Evolutionary conservation across 2,329 filamentous ascomycete species (phyloP).

Genomic region (Cytospora paraplurivora): DNA sequence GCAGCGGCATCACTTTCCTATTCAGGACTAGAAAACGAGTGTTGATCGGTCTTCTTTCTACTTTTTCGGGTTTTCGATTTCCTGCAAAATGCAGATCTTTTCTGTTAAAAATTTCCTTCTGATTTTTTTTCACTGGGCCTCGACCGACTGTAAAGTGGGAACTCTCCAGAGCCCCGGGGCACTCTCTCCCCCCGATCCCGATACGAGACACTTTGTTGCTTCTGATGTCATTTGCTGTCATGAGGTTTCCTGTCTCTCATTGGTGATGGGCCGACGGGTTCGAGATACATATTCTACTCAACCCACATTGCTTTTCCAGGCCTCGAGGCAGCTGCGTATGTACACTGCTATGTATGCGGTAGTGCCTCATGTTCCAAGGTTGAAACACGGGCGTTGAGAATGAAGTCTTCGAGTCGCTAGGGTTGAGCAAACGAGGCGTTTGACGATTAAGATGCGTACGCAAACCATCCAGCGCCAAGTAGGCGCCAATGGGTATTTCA

Average conservation of each 20-base stretch:
- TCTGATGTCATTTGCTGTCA: slow-evolving; percentile 2
- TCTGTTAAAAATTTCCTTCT: not conserved
- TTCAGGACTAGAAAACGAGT: not conserved
- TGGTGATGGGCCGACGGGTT: not conserved
- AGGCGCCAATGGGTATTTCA: not conserved
- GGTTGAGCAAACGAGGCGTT: too few species aligned
- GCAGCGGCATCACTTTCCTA: not conserved
- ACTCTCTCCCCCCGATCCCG: not conserved
- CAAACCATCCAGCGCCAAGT: not conserved
- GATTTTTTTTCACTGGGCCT: not conserved
- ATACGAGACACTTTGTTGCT: not conserved
- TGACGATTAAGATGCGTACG: not conserved
- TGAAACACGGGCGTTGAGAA: too few species aligned
- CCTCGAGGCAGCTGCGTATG: too few species aligned
- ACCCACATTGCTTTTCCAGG: too few species aligned
- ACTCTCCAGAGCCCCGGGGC: slow-evolving; percentile 1
- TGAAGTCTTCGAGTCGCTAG: too few species aligned
- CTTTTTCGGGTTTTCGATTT: not conserved
- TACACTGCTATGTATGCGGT: too few species aligned
- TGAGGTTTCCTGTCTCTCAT: not conserved
- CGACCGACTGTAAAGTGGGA: not conserved
- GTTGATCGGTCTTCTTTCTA: not conserved
- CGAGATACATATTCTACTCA: too few species aligned
- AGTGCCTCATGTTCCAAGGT: too few species aligned
- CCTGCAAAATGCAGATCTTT: not conserved